Conservation (phyloP, 1,139 yeast species). For the Taiozyma sp. region DNA sequence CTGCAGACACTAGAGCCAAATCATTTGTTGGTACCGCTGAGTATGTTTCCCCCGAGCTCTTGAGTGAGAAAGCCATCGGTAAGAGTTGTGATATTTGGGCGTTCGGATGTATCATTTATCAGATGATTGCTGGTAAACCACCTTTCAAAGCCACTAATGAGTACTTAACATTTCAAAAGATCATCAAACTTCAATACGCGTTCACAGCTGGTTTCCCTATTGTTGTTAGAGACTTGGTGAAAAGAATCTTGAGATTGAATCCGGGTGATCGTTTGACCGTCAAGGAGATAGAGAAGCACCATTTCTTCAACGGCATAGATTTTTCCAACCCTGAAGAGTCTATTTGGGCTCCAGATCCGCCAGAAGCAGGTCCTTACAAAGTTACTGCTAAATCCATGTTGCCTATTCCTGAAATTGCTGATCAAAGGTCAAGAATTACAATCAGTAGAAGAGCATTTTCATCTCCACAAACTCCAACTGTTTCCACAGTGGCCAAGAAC, state of each 20-base stretch:
- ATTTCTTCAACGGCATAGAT: constrained; percentile 62
- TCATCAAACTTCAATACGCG: constrained; percentile 75
- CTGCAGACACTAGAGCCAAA: constrained; percentile 61
- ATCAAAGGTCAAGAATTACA: constrained; percentile 14
- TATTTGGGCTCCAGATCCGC: constrained; percentile 70
- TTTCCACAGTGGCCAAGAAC: constrained; percentile 9
- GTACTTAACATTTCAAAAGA: constrained; percentile 89
- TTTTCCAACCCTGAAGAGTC: constrained; percentile 51
- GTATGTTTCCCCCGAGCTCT: constrained; percentile 89
- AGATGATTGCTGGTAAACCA: constrained; percentile 90
- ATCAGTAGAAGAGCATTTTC: constrained; percentile 29
- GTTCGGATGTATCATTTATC: constrained; percentile 87
- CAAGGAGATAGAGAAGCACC: constrained; percentile 67
- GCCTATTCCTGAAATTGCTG: constrained; percentile 30
- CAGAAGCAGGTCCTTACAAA: constrained; percentile 72
- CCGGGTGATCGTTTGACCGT: constrained; percentile 71
- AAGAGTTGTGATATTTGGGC: constrained; percentile 96
- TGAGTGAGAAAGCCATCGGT: constrained; percentile 79
- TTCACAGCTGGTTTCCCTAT: constrained; percentile 77
- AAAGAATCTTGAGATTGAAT: constrained; percentile 55
- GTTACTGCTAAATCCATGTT: constrained; percentile 40
- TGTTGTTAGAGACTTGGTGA: constrained; percentile 65
- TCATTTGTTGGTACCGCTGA: constrained; percentile 76
- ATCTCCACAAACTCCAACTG: constrained; percentile 24
- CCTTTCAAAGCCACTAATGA: constrained; percentile 97